These are phyloP conservation scores for Mucor lusitanicus DNA, from an alignment of 371 early-diverging fungal genomes.

Conservation along the genomic window DNA sequence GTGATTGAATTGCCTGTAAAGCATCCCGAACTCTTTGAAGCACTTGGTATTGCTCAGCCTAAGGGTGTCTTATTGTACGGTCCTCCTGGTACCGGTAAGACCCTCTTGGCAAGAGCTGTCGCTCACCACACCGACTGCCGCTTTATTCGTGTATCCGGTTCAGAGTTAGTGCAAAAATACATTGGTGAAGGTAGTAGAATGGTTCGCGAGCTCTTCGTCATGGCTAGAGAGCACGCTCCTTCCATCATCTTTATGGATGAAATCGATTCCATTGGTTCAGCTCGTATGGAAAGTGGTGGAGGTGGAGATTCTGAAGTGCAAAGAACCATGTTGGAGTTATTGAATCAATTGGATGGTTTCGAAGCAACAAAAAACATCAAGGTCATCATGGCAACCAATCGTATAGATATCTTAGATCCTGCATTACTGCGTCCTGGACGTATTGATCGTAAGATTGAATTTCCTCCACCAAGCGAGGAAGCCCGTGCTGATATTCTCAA, in stretches of 20 bases:
- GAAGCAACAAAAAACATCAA: conserved; percentile 99
- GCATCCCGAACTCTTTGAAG: conserved; percentile 66
- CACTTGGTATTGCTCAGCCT: conserved; percentile 50
- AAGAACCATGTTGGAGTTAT: conserved; percentile 99
- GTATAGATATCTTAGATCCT: conserved; percentile 99
- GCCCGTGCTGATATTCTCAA: conserved; percentile 99
- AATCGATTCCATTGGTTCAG: conserved; percentile 99
- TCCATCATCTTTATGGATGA: conserved; percentile 99
- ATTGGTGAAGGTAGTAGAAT: conserved; percentile 99
- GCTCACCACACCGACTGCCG: conserved; percentile 99
- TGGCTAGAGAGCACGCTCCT: conserved; percentile 98
- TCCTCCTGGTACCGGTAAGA: conserved; percentile 99
- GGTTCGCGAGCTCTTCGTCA: conserved; percentile 99
- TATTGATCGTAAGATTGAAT: conserved; percentile 99
- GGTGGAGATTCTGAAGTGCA: conserved; percentile 98
- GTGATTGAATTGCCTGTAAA: conserved; percentile 99
- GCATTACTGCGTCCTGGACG: conserved; percentile 99
- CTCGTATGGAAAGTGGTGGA: conserved; percentile 98
- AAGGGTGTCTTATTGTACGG: conserved; percentile 98
- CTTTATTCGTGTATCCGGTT: conserved; percentile 99
- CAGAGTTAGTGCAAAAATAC: conserved; percentile 99
- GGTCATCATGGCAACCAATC: conserved; percentile 62
- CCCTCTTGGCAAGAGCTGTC: conserved; percentile 99
- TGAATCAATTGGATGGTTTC: conserved; percentile 99
- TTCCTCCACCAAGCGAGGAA: conserved; percentile 89